A percentile compares a stretch with the other conserved stretches of the same genome.
These are phyloP conservation scores for Auricularia sp. DNA, from an alignment of 768 basidiomycete species.

Conservation along the genomic window DNA sequence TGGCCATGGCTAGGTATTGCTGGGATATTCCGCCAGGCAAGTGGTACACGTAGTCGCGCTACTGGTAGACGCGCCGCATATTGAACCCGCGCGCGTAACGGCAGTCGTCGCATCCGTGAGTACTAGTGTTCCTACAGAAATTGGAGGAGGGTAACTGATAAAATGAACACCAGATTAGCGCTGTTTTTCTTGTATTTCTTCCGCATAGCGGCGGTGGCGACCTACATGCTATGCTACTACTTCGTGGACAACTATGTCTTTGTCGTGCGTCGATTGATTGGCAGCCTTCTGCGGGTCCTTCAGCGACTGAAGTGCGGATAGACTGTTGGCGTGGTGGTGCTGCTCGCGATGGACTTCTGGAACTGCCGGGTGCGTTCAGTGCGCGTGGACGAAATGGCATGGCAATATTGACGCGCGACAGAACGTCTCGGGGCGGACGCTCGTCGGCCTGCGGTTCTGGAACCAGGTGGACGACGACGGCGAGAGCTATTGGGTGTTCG, in stretches of 20 bases:
- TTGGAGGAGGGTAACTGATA: too few relatives aligned
- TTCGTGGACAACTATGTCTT: slow-evolving; percentile 88
- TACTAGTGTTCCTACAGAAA: background rate
- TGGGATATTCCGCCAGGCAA: slow-evolving; percentile 70
- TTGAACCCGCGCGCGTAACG: slow-evolving; percentile 1
- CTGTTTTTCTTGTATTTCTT: slow-evolving; percentile 89
- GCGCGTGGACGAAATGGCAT: background rate
- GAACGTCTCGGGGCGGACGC: slow-evolving; percentile 89
- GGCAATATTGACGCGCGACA: slow-evolving; percentile 21
- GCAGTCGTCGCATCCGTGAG: slow-evolving; percentile 57
- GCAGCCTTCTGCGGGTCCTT: too few relatives aligned
- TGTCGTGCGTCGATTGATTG: slow-evolving; percentile 46
- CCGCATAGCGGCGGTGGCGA: slow-evolving; percentile 75
- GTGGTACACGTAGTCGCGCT: background rate
- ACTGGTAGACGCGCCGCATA: background rate
- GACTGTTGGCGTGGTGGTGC: slow-evolving; percentile 87
- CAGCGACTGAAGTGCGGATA: slow-evolving; percentile 14
- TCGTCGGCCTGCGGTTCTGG: slow-evolving; percentile 96
- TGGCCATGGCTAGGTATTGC: slow-evolving; percentile 44
- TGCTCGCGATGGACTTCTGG: slow-evolving; percentile 98
- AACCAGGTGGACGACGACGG: slow-evolving; percentile 97
- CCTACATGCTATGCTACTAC: slow-evolving; percentile 89
- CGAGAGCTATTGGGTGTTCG: slow-evolving; percentile 95
- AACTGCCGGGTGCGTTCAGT: slow-evolving; percentile 68
- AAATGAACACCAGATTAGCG: slow-evolving; percentile 33